Evolutionary conservation across 306 rosid genomes (phyloP).

Genomic region (Lithocarpus polystachyus): DNA sequence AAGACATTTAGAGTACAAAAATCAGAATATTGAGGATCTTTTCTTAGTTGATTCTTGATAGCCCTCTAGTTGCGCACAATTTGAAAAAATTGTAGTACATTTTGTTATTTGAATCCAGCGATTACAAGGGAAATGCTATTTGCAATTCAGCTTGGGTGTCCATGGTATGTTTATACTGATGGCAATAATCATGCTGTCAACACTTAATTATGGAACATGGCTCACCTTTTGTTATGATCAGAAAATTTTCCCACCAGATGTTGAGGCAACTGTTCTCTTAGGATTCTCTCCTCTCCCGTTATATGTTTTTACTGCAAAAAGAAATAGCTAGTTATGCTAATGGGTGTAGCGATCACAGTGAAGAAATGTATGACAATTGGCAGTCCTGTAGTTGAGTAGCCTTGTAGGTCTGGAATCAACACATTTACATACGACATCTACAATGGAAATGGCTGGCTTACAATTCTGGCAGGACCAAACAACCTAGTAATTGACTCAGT

Average conservation of each 20-base stretch:
- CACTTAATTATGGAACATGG: not conserved
- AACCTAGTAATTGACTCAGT: too few species aligned
- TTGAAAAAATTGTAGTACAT: not conserved
- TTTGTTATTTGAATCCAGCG: not conserved
- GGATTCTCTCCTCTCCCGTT: not conserved
- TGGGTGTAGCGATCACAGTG: not conserved
- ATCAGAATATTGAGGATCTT: not conserved
- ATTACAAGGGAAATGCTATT: not conserved
- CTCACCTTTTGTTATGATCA: not conserved
- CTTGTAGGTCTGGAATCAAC: too few species aligned
- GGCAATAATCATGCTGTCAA: not conserved
- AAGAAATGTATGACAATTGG: not conserved
- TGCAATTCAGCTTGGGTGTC: not conserved
- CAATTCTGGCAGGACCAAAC: too few species aligned
- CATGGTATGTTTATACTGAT: not conserved
- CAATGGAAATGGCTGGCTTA: too few species aligned
- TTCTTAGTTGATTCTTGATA: not conserved
- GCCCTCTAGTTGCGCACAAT: not conserved
- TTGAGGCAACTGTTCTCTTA: not conserved
- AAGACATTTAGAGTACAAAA: not conserved
- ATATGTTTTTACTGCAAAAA: not conserved
- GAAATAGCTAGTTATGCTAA: not conserved
- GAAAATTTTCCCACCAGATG: not conserved
- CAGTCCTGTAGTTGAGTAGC: too few species aligned
- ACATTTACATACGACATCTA: too few species aligned